These are phyloP conservation scores for Russula compacta DNA, from an alignment of 768 basidiomycete genomes.

Conservation along the genomic window DNA sequence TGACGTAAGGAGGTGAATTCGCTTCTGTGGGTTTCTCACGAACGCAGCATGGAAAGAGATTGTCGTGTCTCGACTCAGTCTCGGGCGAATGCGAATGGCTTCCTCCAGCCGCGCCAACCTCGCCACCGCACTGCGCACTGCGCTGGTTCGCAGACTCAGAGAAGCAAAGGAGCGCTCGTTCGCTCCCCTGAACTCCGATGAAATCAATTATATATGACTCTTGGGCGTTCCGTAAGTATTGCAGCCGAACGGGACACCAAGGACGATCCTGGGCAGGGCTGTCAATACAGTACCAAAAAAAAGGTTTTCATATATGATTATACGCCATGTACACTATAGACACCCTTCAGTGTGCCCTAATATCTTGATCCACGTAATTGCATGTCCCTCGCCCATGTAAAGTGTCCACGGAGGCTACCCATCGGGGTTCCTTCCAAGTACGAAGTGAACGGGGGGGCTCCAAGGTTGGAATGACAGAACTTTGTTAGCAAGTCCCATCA, in stretches of 20 bases:
- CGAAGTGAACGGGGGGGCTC: neutral
- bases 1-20: neutral
- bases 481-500: slow-evolving; percentile 2
- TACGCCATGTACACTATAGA: too few species aligned
- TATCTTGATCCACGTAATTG: neutral
- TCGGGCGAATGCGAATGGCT: neutral
- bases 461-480: slow-evolving; percentile 7
- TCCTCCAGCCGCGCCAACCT: neutral
- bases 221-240: neutral
- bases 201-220: neutral
- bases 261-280: neutral
- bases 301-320: neutral
- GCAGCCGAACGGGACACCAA: neutral
- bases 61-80: neutral
- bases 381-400: neutral
- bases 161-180: neutral
- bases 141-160: neutral
- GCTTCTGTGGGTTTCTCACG: neutral
- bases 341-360: neutral
- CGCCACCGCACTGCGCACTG: neutral
- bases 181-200: neutral
- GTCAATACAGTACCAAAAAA: neutral
- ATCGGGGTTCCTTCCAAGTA: neutral
- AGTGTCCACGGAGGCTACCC: neutral
- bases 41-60: neutral